Evolutionary conservation across 179 eudicot species (phyloP).

Genomic region (Beta macrorhiza): DNA sequence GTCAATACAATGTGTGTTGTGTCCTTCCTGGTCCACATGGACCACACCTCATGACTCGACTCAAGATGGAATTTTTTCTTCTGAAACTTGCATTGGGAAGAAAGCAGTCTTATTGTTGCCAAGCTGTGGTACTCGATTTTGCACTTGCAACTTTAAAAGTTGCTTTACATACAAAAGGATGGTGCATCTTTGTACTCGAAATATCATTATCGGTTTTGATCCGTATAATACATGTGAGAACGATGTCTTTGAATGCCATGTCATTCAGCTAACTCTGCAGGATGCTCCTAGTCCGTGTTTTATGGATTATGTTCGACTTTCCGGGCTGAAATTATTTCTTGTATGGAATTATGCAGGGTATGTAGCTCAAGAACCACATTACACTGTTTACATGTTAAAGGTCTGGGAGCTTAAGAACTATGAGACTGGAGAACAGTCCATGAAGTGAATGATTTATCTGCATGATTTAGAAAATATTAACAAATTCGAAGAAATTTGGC

Average conservation of each 20-base stretch:
- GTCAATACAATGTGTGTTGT: neutral
- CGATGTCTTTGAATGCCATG: neutral
- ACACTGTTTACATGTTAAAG: neutral
- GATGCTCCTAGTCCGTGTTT: neutral
- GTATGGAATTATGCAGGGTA: neutral
- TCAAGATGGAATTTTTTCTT: neutral
- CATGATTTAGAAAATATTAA: neutral
- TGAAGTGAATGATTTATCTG: neutral
- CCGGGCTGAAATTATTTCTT: neutral
- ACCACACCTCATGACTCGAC: neutral
- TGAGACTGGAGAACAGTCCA: neutral
- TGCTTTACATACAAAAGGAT: neutral
- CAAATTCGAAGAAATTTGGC: neutral
- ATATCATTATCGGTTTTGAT: neutral
- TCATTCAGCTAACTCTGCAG: neutral
- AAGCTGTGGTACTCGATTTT: no score
- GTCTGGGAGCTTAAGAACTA: constrained; percentile 11
- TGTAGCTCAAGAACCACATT: neutral
- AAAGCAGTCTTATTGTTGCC: constrained; percentile 3
- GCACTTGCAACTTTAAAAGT: neutral
- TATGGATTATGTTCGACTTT: neutral
- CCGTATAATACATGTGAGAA: neutral
- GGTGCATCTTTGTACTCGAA: neutral
- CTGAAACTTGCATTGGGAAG: neutral
- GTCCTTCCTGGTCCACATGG: neutral